Base-by-base conservation (phyloP, 768 basidiomycete genomes). In the Tricholoma hemisulphureum region DNA sequence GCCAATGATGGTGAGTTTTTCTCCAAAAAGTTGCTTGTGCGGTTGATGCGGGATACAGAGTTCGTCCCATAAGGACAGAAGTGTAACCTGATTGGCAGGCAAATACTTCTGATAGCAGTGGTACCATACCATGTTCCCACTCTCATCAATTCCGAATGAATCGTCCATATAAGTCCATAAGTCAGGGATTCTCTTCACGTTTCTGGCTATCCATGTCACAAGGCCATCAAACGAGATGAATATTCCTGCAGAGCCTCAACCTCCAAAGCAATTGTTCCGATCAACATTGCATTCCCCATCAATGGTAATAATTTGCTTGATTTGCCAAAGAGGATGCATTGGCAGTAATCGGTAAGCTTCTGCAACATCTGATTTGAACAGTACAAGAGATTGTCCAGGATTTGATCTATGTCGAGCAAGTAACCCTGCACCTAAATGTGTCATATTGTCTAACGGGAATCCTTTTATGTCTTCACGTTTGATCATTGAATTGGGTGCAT, bases 281-380 rank as follows among this genome's bases (percentile, higher is more conserved):
- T 75, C 73, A 16, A 79, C 57, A 50, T 70, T 58, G 10, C 55
- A 60, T 18, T 61, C 13, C n/a, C 67, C 68, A 35, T 73, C 67
- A 14, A 75, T 65, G 29, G 61, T 63, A 46, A 71, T 61, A n/a
- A n/a, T n/a, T n/a, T n/a, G n/a, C n/a, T n/a, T n/a, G n/a, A n/a
- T n/a, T n/a, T n/a, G n/a, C n/a, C n/a, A n/a, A n/a, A n/a, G n/a
- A n/a, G n/a, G n/a, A n/a, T n/a, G n/a, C n/a, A n/a, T n/a, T n/a
- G n/a, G n/a, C n/a, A 61, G 68, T 65, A 57, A 66, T 0, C 67
- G 63, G 45, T 75, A 78, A 0, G 77, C 78, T 13, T 68, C 60
- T 0, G 65, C 62, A 0, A 80, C 73, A 51, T 80, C 77, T 0
- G 71, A 72, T 55, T 78, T 79, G 65, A 71, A 77, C 0, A 76